Percentiles rank a stretch among this genome's conserved stretches.
phyloP scores from a whole-genome alignment of 805 yeast species.

The Candida silvicultrix region DNA sequence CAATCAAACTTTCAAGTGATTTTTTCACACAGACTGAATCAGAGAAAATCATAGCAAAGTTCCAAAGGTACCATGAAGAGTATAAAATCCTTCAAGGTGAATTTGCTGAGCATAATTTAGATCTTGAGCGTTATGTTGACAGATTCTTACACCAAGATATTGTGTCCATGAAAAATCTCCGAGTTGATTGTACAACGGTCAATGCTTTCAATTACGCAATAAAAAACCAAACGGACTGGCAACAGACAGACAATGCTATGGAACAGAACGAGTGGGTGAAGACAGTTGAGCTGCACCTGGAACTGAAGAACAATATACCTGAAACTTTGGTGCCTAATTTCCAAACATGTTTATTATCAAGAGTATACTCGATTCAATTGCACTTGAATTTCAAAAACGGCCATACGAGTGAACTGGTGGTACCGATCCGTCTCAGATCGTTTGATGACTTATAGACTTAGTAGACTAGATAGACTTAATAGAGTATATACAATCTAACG shows the following conservation, averaged over 20 bases:
- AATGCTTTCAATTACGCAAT: conserved; percentile 1
- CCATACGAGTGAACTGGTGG: conserved; percentile 24
- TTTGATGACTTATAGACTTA: conserved; percentile 9
- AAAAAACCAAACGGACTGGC: neutral
- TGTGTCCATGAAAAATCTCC: conserved; percentile 14
- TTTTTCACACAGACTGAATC: conserved; percentile 18
- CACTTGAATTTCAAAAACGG: conserved; percentile 30
- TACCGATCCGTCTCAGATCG: conserved; percentile 32
- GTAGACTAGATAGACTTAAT: neutral
- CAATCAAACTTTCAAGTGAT: conserved; percentile 32
- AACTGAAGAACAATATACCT: conserved; percentile 33
- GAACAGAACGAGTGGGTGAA: neutral
- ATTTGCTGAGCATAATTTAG: conserved; percentile 5
- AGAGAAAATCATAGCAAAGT: conserved; percentile 19
- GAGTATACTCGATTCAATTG: conserved; percentile 51
- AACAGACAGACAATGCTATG: neutral
- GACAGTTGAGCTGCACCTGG: conserved; percentile 29
- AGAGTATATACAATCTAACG: no score
- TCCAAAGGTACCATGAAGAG: conserved; percentile 8
- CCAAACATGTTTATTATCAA: conserved; percentile 53
- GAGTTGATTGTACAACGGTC: conserved; percentile 6
- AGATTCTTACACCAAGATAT: conserved; percentile 11
- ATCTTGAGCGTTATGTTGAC: conserved; percentile 9
- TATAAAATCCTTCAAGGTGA: conserved; percentile 12
- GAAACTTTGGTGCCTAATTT: conserved; percentile 55